phyloP scores from a whole-genome alignment of 768 basidiomycete species.

The Terana coerulea region DNA sequence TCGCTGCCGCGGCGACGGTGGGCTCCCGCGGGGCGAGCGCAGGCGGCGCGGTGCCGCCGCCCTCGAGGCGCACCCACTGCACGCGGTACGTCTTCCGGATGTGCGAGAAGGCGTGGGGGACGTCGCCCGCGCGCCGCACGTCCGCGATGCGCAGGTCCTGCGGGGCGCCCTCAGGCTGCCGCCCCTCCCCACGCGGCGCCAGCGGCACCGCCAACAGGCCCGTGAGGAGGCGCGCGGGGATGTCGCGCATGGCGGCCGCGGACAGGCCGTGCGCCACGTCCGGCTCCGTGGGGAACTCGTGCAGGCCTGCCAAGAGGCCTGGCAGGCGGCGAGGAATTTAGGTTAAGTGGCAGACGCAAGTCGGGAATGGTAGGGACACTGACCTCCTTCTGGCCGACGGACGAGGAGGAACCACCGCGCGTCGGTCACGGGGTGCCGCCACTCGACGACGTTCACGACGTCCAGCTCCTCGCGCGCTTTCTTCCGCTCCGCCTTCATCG shows the following conservation, averaged over 20 bases:
- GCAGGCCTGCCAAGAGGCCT: slow-evolving; percentile 90
- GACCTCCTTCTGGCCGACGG: slow-evolving; percentile 81
- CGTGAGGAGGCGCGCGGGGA: slow-evolving; percentile 35
- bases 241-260: slow-evolving; percentile 27
- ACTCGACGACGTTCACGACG: slow-evolving; percentile 83
- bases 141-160: slow-evolving; percentile 34
- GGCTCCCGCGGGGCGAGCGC: slow-evolving; percentile 6
- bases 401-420: slow-evolving; percentile 68
- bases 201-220: slow-evolving; percentile 33
- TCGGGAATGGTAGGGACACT: slow-evolving; percentile 15
- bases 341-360: slow-evolving; percentile 2
- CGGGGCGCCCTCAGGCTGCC: not conserved
- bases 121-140: slow-evolving; percentile 54
- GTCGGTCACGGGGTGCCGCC: slow-evolving; percentile 38
- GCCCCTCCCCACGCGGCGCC: slow-evolving; percentile 17
- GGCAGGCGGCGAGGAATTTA: slow-evolving; percentile 5
- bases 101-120: slow-evolving; percentile 86
- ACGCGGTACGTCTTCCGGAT: slow-evolving; percentile 82
- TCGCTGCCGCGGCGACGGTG: not conserved
- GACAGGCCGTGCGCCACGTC: slow-evolving; percentile 47
- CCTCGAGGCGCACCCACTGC: slow-evolving; percentile 66
- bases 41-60: slow-evolving; percentile 48
- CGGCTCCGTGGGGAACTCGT: slow-evolving; percentile 75
- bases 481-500: slow-evolving; percentile 83
- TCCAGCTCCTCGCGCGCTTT: slow-evolving; percentile 82